A percentile compares a stretch with the other conserved stretches of the same genome.
These are phyloP conservation scores for Rhododendron henanense DNA, from an alignment of 148 eudicot species.

Conservation along the genomic window DNA sequence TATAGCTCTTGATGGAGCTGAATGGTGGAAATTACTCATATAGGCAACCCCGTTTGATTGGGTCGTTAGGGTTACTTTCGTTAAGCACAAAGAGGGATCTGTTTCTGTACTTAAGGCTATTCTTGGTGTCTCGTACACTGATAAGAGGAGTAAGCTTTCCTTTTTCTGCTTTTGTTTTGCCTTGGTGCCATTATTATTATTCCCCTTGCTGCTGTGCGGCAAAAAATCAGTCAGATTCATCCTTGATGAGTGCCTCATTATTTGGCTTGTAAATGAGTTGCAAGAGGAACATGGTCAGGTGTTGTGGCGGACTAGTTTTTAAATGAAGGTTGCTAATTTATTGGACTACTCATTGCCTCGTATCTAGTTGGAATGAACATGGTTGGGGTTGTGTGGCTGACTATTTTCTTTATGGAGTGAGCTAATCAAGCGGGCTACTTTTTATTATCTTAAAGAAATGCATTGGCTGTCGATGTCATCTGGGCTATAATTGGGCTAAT, in stretches of 20 bases:
- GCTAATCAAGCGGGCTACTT: not conserved
- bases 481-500: not conserved
- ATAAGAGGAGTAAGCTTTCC: not conserved
- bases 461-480: not conserved
- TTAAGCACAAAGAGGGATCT: not conserved
- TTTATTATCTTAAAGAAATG: not conserved
- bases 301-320: not conserved
- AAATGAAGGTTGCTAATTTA: not conserved
- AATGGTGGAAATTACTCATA: not conserved
- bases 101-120: not conserved
- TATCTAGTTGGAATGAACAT: not conserved
- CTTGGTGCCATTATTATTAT: not conserved
- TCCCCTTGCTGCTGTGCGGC: not conserved
- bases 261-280: not conserved
- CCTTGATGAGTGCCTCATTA: not conserved
- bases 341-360: not conserved
- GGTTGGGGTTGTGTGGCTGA: not conserved
- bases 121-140: not conserved
- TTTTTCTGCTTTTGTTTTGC: not conserved
- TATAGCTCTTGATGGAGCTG: not conserved
- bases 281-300: not conserved
- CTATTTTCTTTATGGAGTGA: not conserved
- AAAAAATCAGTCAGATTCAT: not conserved
- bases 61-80: not conserved
- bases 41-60: not conserved